Evolutionary conservation across 2,329 filamentous ascomycete genomes (phyloP).

Genomic region (Hypoxylon rubiginosum): DNA sequence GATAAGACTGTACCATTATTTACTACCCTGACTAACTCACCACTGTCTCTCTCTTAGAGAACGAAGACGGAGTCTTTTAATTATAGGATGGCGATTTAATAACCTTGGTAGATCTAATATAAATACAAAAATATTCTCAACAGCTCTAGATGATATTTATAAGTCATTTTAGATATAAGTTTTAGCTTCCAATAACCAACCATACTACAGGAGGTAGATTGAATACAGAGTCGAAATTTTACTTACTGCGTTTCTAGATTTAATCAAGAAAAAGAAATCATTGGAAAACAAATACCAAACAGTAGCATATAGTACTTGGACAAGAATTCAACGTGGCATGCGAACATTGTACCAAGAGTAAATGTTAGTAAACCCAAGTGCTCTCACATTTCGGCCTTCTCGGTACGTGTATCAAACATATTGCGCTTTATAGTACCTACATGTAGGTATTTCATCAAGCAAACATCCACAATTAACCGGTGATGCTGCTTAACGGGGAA

Average conservation of each 20-base stretch:
- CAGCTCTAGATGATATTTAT: no score
- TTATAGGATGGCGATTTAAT: no score
- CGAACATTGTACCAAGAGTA: neutral
- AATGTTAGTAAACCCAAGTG: neutral
- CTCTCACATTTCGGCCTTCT: neutral
- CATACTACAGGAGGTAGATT: no score
- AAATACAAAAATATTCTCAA: no score
- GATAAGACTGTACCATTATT: constrained; percentile 16
- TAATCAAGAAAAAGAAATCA: no score
- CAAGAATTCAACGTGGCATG: neutral
- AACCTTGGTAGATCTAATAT: no score
- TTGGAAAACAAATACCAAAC: no score
- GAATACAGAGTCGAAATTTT: no score
- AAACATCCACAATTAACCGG: neutral
- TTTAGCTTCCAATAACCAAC: no score
- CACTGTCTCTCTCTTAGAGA: neutral
- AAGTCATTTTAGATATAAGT: no score
- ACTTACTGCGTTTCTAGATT: no score
- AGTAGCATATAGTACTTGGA: neutral
- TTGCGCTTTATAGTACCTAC: neutral
- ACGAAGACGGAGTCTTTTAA: no score
- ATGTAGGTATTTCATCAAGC: neutral
- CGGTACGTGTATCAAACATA: neutral
- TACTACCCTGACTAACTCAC: neutral
- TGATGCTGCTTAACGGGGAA: neutral